phyloP scores from a whole-genome alignment of 1,139 yeast species.

The Sugiyamaella castrensis region DNA sequence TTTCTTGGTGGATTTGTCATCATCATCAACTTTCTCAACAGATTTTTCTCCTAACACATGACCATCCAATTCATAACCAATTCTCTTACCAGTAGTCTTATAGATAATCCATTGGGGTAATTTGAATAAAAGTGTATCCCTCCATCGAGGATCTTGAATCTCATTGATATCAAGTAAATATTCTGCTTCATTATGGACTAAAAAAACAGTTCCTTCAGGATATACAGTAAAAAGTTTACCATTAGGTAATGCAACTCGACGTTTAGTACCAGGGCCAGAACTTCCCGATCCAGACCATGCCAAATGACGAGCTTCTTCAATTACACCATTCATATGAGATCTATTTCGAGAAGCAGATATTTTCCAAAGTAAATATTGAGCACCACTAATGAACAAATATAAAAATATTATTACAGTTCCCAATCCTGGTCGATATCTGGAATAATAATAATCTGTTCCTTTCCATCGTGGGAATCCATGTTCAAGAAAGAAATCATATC shows the following conservation, averaged over 20 bases:
- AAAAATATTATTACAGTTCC: slow-evolving; percentile 51
- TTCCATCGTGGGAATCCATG: slow-evolving; percentile 88
- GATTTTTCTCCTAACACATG: slow-evolving; percentile 3
- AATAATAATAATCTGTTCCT: slow-evolving; percentile 40
- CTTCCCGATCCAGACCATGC: slow-evolving; percentile 47
- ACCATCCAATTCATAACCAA: slow-evolving; percentile 10
- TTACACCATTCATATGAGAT: slow-evolving; percentile 46
- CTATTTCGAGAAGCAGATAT: slow-evolving; percentile 60
- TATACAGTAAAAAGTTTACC: slow-evolving; percentile 65
- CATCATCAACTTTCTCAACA: not conserved
- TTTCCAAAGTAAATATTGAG: slow-evolving; percentile 57
- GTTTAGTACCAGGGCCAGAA: slow-evolving; percentile 26
- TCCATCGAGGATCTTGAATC: slow-evolving; percentile 46
- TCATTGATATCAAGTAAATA: slow-evolving; percentile 39
- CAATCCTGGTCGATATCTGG: slow-evolving; percentile 51
- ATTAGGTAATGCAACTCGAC: slow-evolving; percentile 39
- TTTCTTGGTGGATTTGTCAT: slow-evolving; percentile 15
- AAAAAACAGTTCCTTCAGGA: slow-evolving; percentile 65
- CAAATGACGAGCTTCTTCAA: slow-evolving; percentile 34
- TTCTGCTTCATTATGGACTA: slow-evolving; percentile 53
- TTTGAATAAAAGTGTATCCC: slow-evolving; percentile 54
- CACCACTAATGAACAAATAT: slow-evolving; percentile 48
- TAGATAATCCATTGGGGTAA: slow-evolving; percentile 27
- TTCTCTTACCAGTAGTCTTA: slow-evolving; percentile 23
- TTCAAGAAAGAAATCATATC: slow-evolving; percentile 79